Percentiles rank a stretch among this genome's conserved stretches.
Conservation (phyloP, 768 basidiomycete genomes). For the Termitomyces sp. region DNA sequence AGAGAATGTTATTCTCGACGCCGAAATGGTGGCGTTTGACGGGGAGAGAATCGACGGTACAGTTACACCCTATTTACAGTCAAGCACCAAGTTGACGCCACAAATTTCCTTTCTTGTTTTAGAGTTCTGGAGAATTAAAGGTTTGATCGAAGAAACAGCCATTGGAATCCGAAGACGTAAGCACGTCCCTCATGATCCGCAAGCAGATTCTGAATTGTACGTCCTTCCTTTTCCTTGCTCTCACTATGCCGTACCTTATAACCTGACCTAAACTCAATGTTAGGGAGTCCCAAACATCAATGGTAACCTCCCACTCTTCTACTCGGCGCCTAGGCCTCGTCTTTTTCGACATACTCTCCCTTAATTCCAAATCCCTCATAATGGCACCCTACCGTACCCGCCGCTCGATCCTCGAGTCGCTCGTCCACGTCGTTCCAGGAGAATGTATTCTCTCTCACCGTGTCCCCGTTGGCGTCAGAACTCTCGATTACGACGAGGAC, state of each 20-base stretch:
- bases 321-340: slow-evolving; percentile 69
- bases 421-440: slow-evolving; percentile 53
- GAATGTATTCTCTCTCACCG: slow-evolving; percentile 63
- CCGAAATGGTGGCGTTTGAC: slow-evolving; percentile 87
- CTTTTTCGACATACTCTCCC: slow-evolving; percentile 82
- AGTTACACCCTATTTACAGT: slow-evolving; percentile 4
- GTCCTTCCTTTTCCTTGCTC: background rate
- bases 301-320: slow-evolving; percentile 30
- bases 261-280: background rate
- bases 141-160: slow-evolving; percentile 56
- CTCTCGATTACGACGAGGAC: background rate
- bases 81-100: background rate
- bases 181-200: slow-evolving; percentile 8
- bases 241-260: background rate
- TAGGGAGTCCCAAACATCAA: slow-evolving; percentile 22
- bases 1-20: slow-evolving; percentile 59
- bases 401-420: slow-evolving; percentile 55
- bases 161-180: slow-evolving; percentile 40
- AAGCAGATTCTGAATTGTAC: slow-evolving; percentile 11
- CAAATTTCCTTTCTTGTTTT: background rate
- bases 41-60: slow-evolving; percentile 70
- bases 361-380: slow-evolving; percentile 60
- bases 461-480: slow-evolving; percentile 38
- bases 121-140: slow-evolving; percentile 79
- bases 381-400: slow-evolving; percentile 54